Evolutionary conservation across 2,329 filamentous ascomycete genomes (phyloP), one percentile per base, ranked within the genome.

Genomic region (Elsinoe necatrix): DNA sequence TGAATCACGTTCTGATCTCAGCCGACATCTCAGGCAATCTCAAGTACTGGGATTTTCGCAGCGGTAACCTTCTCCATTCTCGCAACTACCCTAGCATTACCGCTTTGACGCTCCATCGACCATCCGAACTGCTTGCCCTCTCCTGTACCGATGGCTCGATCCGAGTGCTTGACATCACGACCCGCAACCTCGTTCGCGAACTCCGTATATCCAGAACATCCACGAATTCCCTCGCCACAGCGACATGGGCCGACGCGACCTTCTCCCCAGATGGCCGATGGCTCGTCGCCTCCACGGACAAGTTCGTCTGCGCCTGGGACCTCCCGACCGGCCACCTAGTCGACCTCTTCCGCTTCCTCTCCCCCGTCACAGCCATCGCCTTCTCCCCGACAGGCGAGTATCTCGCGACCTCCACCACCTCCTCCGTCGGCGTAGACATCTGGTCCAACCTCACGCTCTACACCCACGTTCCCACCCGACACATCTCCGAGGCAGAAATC

Each of bases 31-130:
- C 98, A 69, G 93, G 93, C 29, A 95, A 86, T 70, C 80, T 97
- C 64, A 97, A 96, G 71, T 97, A 98, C 68, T 98, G 95, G 95
- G 88, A 95, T 62, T 95, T 98, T 61, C 72, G 83, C n/a, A 89
- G 87, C 0, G 93, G 92, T 6, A 80, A 82, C 43, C 77, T 97
- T 2, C 68, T 87, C 9, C 81, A 92, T 60, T 84, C 96, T 66
- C 82, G 97, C 54, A 84, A 91, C 68, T 95, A 90, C 86, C 82
- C 87, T 79, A 84, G 84, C 3, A 84, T 95, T 54, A 87, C 83
- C 0, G 83, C 81, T 14, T 84, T 92, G 63, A 84, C 85, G 57
- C 93, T 95, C 68, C 91, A 95, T 66, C 77, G 85, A 3, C 80
- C 83, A 2, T 95, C 85, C 64, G 91, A 95, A 64, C 77, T 98